phyloP scores from a whole-genome alignment of 768 basidiomycete species.

The Rhizopogon vinicolor region DNA sequence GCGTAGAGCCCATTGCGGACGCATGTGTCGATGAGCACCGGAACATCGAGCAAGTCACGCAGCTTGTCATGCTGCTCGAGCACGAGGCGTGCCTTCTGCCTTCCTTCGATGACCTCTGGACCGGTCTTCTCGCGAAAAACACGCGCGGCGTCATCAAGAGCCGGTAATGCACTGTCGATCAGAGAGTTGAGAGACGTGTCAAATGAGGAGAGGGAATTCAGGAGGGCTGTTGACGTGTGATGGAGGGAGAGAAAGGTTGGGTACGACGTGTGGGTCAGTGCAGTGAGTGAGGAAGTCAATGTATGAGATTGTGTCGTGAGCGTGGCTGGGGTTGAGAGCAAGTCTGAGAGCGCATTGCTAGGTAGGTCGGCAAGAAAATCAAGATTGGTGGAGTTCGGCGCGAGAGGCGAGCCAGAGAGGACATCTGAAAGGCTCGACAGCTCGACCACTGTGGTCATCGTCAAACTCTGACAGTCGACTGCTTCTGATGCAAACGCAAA shows the following conservation, averaged over 20 bases:
- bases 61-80: constrained; percentile 94
- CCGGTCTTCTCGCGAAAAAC: constrained; percentile 74
- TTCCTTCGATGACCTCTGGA: constrained; percentile 58
- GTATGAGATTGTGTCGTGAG: constrained; percentile 84
- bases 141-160: constrained; percentile 67
- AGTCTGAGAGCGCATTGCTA: constrained; percentile 57
- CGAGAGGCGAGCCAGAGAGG: constrained; percentile 12
- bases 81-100: constrained; percentile 77
- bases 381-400: constrained; percentile 16
- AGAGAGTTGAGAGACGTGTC: constrained; percentile 70
- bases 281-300: constrained; percentile 84
- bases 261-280: constrained; percentile 87
- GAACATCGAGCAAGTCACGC: constrained; percentile 86
- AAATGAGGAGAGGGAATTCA: constrained; percentile 68
- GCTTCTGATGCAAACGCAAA: neutral
- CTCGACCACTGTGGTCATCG: constrained; percentile 19
- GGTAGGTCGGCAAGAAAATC: constrained; percentile 65
- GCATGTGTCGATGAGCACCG: constrained; percentile 88
- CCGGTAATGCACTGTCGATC: constrained; percentile 63
- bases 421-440: constrained; percentile 20
- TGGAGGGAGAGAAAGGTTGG: constrained; percentile 90
- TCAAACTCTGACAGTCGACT: neutral
- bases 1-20: constrained; percentile 89
- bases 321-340: constrained; percentile 68
- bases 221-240: constrained; percentile 68